Percentiles rank a stretch among this genome's conserved stretches.
phyloP scores from a whole-genome alignment of 2,329 filamentous ascomycete genomes.

The Fusarium staphyleae region DNA sequence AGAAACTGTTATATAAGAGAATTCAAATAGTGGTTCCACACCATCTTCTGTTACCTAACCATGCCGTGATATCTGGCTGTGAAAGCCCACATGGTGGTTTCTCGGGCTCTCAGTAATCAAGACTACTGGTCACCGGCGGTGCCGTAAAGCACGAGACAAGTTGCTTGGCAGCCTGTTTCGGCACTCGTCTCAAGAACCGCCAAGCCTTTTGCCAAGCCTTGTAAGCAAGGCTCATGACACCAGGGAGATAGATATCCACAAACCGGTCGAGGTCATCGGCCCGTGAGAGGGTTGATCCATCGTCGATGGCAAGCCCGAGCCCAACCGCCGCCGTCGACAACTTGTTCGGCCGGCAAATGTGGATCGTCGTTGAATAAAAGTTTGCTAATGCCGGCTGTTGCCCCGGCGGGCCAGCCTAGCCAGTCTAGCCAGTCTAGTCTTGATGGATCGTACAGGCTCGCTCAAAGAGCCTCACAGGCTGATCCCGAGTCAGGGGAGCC shows the following conservation, averaged over 20 bases:
- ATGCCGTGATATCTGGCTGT: constrained; percentile 13
- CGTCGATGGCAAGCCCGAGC: constrained; percentile 9
- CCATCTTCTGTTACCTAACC: constrained; percentile 14
- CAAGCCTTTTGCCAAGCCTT: not conserved
- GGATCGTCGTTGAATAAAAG: constrained; percentile 43
- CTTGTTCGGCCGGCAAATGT: constrained; percentile 20
- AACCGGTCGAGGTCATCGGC: constrained; percentile 21
- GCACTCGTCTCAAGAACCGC: constrained; percentile 21
- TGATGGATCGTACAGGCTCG: constrained; percentile 31
- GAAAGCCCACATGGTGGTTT: constrained; percentile 13
- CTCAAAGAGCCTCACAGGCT: constrained; percentile 26
- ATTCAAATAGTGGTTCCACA: constrained; percentile 38
- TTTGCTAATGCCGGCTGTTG: constrained; percentile 39
- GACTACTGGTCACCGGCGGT: constrained; percentile 23
- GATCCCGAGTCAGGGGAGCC: constrained; percentile 3
- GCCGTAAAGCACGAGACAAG: constrained; percentile 19
- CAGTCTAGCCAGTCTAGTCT: constrained; percentile 31
- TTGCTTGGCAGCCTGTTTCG: constrained; percentile 15
- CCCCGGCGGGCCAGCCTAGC: constrained; percentile 21
- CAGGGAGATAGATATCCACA: constrained; percentile 25
- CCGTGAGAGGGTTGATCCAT: not conserved
- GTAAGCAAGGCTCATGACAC: not conserved
- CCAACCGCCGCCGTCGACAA: constrained; percentile 10
- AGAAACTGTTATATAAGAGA: constrained; percentile 43
- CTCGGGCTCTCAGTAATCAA: not conserved